Evolutionary conservation across 73 alveolate species (phyloP).

Genomic region (Stentor roeselii): DNA sequence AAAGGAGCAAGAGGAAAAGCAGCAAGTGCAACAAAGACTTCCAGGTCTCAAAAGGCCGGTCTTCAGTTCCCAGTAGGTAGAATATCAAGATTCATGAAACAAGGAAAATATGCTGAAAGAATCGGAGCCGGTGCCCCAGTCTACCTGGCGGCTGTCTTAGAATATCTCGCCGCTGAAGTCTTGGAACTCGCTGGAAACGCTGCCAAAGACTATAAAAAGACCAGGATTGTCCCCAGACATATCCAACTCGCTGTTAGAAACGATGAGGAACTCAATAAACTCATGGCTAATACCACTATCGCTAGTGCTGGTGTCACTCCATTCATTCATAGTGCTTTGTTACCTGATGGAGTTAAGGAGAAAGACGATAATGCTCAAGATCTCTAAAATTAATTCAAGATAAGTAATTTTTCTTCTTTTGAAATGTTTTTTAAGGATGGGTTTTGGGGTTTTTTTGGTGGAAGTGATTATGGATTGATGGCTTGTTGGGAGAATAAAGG

Average conservation of each 20-base stretch:
- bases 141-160: conserved; percentile 76
- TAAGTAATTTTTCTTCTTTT: not conserved
- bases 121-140: conserved; percentile 85
- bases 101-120: conserved; percentile 76
- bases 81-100: conserved; percentile 63
- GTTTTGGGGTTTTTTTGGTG: too few relatives aligned
- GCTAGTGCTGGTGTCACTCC: conserved; percentile 82
- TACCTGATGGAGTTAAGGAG: conserved; percentile 19
- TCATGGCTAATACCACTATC: conserved; percentile 72
- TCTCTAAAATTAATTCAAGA: not conserved
- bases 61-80: conserved; percentile 85
- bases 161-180: conserved; percentile 73
- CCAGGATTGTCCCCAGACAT: conserved; percentile 69
- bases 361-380: conserved; percentile 24
- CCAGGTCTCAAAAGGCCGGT: conserved; percentile 65
- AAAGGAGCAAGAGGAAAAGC: conserved; percentile 32
- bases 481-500: not conserved
- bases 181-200: conserved; percentile 74
- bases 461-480: not conserved
- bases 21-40: conserved; percentile 29
- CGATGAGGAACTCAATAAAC: conserved; percentile 67
- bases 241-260: conserved; percentile 58
- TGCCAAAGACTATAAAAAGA: conserved; percentile 57
- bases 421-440: too few relatives aligned
- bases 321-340: conserved; percentile 36